Percentiles rank a stretch among this genome's conserved stretches.
Conservation (phyloP, 371 early-diverging fungal genomes). For the Nosema muscidifuracis region DNA sequence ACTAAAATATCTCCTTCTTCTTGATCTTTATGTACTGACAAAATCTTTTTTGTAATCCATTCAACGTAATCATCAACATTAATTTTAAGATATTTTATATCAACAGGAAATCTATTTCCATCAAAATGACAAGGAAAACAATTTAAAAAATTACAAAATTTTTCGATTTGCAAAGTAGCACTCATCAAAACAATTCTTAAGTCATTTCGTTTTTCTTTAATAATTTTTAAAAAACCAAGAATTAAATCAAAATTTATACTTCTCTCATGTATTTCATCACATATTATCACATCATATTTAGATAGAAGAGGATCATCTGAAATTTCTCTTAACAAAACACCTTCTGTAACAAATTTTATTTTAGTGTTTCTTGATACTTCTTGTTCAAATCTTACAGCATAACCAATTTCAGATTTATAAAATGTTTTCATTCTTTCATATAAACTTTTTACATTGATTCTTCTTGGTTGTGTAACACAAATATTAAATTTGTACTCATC, state of each 20-base stretch:
- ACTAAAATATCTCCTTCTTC: conserved; percentile 48
- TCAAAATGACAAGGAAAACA: conserved; percentile 69
- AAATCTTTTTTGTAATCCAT: conserved; percentile 33
- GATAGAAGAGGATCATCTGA: conserved; percentile 5
- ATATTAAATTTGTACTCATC: conserved; percentile 25
- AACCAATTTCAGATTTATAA: conserved; percentile 30
- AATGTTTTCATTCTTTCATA: conserved; percentile 40
- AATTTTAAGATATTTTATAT: conserved; percentile 54
- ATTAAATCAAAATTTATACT: conserved; percentile 39
- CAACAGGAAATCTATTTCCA: conserved; percentile 73
- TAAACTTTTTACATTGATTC: conserved; percentile 42
- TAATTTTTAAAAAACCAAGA: conserved; percentile 35
- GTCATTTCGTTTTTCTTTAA: conserved; percentile 34
- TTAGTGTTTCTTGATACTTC: conserved; percentile 9
- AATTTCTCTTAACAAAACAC: conserved; percentile 47
- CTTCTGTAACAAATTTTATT: conserved; percentile 59
- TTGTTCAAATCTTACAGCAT: conserved; percentile 40
- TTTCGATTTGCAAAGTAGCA: conserved; percentile 69
- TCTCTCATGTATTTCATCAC: conserved; percentile 58
- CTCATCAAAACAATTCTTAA: conserved; percentile 68
- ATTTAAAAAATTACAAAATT: conserved; percentile 69
- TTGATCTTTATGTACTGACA: conserved; percentile 7
- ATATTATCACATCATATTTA: conserved; percentile 38
- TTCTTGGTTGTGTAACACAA: conserved; percentile 55
- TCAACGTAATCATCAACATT: conserved; percentile 40